Evolutionary conservation across 176 grass and related monocot genomes (phyloP).

Genomic region (Canna indica): DNA sequence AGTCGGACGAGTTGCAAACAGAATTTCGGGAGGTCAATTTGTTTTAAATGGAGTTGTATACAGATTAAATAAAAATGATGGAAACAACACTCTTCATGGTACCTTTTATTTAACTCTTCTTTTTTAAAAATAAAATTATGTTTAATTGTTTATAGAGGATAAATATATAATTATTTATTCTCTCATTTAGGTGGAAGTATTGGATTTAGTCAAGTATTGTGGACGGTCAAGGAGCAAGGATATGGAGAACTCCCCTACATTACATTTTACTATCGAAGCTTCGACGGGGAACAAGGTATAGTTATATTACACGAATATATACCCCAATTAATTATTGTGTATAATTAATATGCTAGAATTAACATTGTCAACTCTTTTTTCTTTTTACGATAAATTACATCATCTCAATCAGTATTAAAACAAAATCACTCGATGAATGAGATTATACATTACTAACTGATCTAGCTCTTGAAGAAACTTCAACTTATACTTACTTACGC

Average conservation of each 20-base stretch:
- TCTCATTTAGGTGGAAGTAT: conserved; percentile 32
- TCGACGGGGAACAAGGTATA: conserved; percentile 68
- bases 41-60: conserved; percentile 46
- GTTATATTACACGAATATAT: too few relatives aligned
- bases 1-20: conserved; percentile 80
- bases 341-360: too few relatives aligned
- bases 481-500: too few relatives aligned
- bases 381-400: too few relatives aligned
- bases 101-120: background rate
- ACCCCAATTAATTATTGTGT: too few relatives aligned
- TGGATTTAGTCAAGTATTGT: conserved; percentile 61
- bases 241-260: conserved; percentile 47
- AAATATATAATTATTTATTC: conserved; percentile 15
- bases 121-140: too few relatives aligned
- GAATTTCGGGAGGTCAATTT: conserved; percentile 50
- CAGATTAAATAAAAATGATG: conserved; percentile 45
- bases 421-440: too few relatives aligned
- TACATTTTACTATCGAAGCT: conserved; percentile 61
- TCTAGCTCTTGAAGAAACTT: too few relatives aligned
- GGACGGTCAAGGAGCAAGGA: conserved; percentile 64
- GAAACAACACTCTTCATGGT: conserved; percentile 84
- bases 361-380: too few relatives aligned
- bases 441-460: too few relatives aligned
- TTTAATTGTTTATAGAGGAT: conserved; percentile 37
- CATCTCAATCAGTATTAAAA: too few relatives aligned